These are phyloP conservation scores for Saccharomycopsis selenospora DNA, from an alignment of 805 yeast genomes.

Conservation along the genomic window DNA sequence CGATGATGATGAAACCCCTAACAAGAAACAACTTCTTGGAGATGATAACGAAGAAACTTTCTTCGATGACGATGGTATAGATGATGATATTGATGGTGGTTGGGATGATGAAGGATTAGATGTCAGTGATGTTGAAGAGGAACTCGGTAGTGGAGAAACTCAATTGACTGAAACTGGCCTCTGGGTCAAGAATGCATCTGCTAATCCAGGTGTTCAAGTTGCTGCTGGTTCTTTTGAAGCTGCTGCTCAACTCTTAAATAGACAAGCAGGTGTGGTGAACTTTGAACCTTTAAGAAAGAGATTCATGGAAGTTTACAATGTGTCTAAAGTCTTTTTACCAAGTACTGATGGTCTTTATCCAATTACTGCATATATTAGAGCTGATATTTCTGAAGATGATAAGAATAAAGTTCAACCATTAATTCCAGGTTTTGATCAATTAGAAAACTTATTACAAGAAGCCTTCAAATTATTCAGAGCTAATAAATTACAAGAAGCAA, in stretches of 20 bases:
- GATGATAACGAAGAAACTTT: slow-evolving; percentile 24
- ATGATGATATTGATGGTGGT: slow-evolving; percentile 34
- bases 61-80: slow-evolving; percentile 22
- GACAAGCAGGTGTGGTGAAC: slow-evolving; percentile 79
- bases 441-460: slow-evolving; percentile 51
- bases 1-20: slow-evolving; percentile 22
- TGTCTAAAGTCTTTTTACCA: slow-evolving; percentile 68
- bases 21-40: slow-evolving; percentile 23
- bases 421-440: slow-evolving; percentile 63
- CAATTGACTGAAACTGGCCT: slow-evolving; percentile 36
- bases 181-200: slow-evolving; percentile 80
- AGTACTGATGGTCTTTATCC: slow-evolving; percentile 72
- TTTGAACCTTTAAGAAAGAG: slow-evolving; percentile 83
- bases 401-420: slow-evolving; percentile 49
- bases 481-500: slow-evolving; percentile 77
- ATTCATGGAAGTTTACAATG: slow-evolving; percentile 76
- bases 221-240: slow-evolving; percentile 97
- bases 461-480: slow-evolving; percentile 82
- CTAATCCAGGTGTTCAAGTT: slow-evolving; percentile 83
- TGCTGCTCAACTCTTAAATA: slow-evolving; percentile 86
- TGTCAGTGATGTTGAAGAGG: slow-evolving; percentile 45
- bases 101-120: slow-evolving; percentile 83
- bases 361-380: slow-evolving; percentile 57
- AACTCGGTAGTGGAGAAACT: slow-evolving; percentile 25
- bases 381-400: slow-evolving; percentile 50